Evolutionary conservation across 2,329 filamentous ascomycete species (phyloP).

Genomic region (Neopestalotiopsis sp.): DNA sequence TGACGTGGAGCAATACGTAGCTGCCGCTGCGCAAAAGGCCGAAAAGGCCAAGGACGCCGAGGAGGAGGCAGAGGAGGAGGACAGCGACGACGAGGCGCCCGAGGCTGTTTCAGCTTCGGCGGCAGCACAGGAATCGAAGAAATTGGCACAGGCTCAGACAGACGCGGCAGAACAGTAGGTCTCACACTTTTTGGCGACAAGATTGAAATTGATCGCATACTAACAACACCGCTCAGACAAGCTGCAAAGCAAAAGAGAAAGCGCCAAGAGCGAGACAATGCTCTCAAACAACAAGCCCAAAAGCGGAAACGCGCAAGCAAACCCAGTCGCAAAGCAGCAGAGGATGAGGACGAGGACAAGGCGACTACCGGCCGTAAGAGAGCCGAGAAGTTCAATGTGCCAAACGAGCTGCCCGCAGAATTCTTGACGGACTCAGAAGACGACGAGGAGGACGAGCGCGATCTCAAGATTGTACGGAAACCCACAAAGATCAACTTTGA

Average conservation of each 20-base stretch:
- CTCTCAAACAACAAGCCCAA: conserved; percentile 61
- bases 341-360: conserved; percentile 26
- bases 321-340: conserved; percentile 22
- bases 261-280: conserved; percentile 59
- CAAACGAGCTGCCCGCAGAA: conserved; percentile 57
- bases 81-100: conserved; percentile 60
- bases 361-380: conserved; percentile 32
- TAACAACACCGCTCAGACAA: conserved; percentile 44
- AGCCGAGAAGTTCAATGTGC: conserved; percentile 43
- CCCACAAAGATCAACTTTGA: conserved; percentile 52
- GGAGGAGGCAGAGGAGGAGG: conserved; percentile 40
- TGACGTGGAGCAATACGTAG: conserved; percentile 38
- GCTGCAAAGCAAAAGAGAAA: conserved; percentile 58
- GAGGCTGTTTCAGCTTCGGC: conserved; percentile 62
- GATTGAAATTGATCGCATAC: neutral
- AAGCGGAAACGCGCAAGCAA: conserved; percentile 47
- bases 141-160: conserved; percentile 51
- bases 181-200: neutral
- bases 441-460: conserved; percentile 27
- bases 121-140: conserved; percentile 52
- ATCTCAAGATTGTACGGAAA: conserved; percentile 32
- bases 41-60: neutral
- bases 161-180: conserved; percentile 59
- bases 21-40: conserved; percentile 28
- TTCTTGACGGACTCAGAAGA: conserved; percentile 55